A percentile compares a stretch with the other conserved stretches of the same genome.
These are phyloP conservation scores for Pilobolus umbonatus DNA, from an alignment of 192 early-diverging fungal genomes.

Conservation along the genomic window DNA sequence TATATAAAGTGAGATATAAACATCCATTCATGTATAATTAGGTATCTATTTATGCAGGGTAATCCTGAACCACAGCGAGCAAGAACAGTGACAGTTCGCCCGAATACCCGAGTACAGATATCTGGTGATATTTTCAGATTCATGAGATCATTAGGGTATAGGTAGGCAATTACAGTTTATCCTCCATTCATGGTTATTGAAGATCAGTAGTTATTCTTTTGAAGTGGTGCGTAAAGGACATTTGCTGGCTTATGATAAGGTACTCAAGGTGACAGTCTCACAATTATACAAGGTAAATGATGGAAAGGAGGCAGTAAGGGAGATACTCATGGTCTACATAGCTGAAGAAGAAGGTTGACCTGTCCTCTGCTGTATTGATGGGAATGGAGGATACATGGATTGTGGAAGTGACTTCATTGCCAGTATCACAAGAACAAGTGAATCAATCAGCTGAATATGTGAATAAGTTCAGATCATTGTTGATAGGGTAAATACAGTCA, in stretches of 20 bases:
- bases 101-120: slow-evolving; percentile 55
- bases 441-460: slow-evolving; percentile 48
- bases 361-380: slow-evolving; percentile 40
- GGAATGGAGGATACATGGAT: slow-evolving; percentile 52
- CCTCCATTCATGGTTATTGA: neutral
- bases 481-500: slow-evolving; percentile 33
- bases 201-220: slow-evolving; percentile 39
- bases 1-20: neutral
- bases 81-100: slow-evolving; percentile 55
- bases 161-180: slow-evolving; percentile 28
- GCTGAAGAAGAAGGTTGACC: slow-evolving; percentile 42
- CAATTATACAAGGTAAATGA: slow-evolving; percentile 48
- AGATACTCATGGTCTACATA: slow-evolving; percentile 6
- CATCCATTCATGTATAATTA: slow-evolving; percentile 16
- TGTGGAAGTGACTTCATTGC: slow-evolving; percentile 53
- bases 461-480: slow-evolving; percentile 34
- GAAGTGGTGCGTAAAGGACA: slow-evolving; percentile 63
- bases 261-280: slow-evolving; percentile 53
- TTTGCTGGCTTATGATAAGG: slow-evolving; percentile 51
- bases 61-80: slow-evolving; percentile 68
- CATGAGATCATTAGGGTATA: slow-evolving; percentile 69
- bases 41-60: slow-evolving; percentile 57
- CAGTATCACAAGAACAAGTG: slow-evolving; percentile 50
- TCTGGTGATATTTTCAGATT: slow-evolving; percentile 67
- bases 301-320: neutral